Percentiles rank a stretch among this genome's conserved stretches.
phyloP scores from a whole-genome alignment of 2,329 filamentous ascomycete genomes.

The Rutstroemia sydowiana region DNA sequence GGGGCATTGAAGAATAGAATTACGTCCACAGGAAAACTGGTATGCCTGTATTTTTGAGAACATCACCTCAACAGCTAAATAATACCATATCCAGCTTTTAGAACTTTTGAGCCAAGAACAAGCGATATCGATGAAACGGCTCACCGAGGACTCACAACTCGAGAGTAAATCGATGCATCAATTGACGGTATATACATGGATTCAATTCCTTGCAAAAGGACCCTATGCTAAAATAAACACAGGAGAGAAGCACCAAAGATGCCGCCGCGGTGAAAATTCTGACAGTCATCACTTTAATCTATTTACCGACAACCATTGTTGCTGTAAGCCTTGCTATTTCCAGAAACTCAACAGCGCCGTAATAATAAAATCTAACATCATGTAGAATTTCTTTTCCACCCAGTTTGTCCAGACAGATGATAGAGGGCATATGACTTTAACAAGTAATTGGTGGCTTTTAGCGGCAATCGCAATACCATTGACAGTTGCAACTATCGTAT shows the following conservation, averaged over 20 bases:
- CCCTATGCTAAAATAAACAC: background rate
- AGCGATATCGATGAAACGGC: constrained; percentile 13
- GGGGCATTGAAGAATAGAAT: constrained; percentile 12
- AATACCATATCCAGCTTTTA: constrained; percentile 13
- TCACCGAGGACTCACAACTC: constrained; percentile 6
- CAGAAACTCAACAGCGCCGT: no score
- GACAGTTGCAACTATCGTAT: constrained; percentile 16
- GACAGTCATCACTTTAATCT: constrained; percentile 22
- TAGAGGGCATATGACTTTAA: constrained; percentile 12
- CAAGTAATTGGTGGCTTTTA: constrained; percentile 16
- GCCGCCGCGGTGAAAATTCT: constrained; percentile 24
- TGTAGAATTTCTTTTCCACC: constrained; percentile 22
- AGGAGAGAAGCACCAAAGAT: constrained; percentile 21
- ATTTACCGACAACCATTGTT: constrained; percentile 21
- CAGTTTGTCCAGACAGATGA: constrained; percentile 18
- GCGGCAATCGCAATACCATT: constrained; percentile 18
- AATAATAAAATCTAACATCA: background rate
- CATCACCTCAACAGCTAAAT: background rate
- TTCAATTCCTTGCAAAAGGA: background rate
- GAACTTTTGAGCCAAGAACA: constrained; percentile 18
- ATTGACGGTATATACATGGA: constrained; percentile 12
- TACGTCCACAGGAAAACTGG: constrained; percentile 16
- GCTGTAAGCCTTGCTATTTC: constrained; percentile 16
- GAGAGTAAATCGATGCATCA: constrained; percentile 17
- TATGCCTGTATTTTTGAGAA: background rate